Conservation (phyloP, 202 grass and related monocot genomes). For the Cymbopogon flexuosus region DNA sequence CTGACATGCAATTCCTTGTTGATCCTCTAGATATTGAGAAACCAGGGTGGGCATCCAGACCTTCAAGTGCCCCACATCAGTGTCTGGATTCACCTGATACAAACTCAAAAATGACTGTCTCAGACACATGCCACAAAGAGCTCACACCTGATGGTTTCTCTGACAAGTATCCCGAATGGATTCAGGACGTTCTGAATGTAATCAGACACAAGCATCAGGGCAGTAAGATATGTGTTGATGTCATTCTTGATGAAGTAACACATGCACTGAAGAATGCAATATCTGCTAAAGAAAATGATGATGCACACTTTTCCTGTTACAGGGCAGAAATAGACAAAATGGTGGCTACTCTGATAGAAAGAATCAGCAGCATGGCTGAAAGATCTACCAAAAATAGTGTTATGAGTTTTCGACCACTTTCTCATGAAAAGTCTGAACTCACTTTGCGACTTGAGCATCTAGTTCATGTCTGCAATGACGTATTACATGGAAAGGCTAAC, state of each 20-base stretch:
- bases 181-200: slow-evolving; percentile 54
- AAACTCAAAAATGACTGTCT: neutral
- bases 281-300: slow-evolving; percentile 7
- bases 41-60: slow-evolving; percentile 20
- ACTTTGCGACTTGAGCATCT: slow-evolving; percentile 27
- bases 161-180: slow-evolving; percentile 40
- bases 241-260: slow-evolving; percentile 51
- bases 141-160: slow-evolving; percentile 22
- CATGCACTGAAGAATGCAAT: slow-evolving; percentile 35
- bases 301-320: slow-evolving; percentile 4
- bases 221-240: slow-evolving; percentile 33
- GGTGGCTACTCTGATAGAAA: slow-evolving; percentile 32
- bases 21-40: slow-evolving; percentile 44
- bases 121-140: slow-evolving; percentile 16
- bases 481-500: slow-evolving; percentile 33
- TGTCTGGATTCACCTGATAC: neutral
- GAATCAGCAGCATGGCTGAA: slow-evolving; percentile 30
- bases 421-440: slow-evolving; percentile 29
- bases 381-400: slow-evolving; percentile 3
- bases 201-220: slow-evolving; percentile 53
- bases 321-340: slow-evolving; percentile 29
- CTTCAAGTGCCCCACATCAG: slow-evolving; percentile 25
- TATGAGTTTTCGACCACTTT: slow-evolving; percentile 5
- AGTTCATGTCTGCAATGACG: slow-evolving; percentile 30
- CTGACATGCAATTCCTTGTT: slow-evolving; percentile 37